A percentile compares a stretch with the other conserved stretches of the same genome.
These are phyloP conservation scores for Simmondsia chinensis DNA, from an alignment of 148 eudicot genomes.

Conservation along the genomic window DNA sequence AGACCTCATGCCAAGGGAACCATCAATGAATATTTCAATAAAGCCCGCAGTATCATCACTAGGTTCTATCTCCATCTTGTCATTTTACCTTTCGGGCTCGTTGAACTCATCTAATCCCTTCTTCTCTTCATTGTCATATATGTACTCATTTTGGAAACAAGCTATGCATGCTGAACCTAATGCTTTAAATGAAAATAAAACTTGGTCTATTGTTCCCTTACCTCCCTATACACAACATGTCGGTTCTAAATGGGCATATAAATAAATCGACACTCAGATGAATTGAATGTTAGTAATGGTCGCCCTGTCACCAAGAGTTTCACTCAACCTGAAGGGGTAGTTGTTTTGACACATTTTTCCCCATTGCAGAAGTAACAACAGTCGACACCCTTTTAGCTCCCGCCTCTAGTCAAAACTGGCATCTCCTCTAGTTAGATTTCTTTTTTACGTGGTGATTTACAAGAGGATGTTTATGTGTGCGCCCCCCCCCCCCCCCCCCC, in stretches of 20 bases:
- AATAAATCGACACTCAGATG: background rate
- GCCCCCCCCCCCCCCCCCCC: too few relatives aligned
- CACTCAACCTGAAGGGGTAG: background rate
- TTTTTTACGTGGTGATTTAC: too few relatives aligned
- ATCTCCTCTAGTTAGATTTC: too few relatives aligned
- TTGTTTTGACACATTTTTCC: background rate
- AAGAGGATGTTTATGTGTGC: too few relatives aligned
- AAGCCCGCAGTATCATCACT: too few relatives aligned
- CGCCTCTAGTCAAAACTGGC: background rate
- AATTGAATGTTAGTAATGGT: background rate
- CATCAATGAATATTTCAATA: too few relatives aligned
- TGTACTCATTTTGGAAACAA: background rate
- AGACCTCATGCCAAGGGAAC: too few relatives aligned
- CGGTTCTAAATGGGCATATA: background rate
- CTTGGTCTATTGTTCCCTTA: background rate
- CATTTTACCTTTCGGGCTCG: too few relatives aligned
- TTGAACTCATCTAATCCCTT: too few relatives aligned
- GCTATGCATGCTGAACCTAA: background rate
- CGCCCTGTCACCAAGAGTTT: background rate
- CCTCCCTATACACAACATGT: background rate
- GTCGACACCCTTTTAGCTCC: background rate
- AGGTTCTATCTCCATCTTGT: too few relatives aligned
- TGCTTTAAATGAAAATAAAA: background rate
- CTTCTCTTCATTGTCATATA: too few relatives aligned
- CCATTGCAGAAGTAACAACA: background rate